Conservation (phyloP, 2,329 filamentous ascomycete genomes). For the Epichloe scottii region DNA sequence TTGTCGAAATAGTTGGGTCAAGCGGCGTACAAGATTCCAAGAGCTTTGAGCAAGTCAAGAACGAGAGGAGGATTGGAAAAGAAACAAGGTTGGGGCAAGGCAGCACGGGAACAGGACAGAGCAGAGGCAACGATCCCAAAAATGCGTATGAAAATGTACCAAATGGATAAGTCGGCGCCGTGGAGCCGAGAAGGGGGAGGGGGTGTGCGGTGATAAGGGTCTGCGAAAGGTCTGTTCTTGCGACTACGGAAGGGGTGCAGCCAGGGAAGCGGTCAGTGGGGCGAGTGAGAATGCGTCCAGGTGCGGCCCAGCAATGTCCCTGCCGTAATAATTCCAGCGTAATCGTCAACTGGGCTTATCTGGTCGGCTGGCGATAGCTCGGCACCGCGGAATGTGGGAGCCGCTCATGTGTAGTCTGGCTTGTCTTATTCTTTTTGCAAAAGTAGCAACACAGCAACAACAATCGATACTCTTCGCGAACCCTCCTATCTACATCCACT, state of each 20-base stretch:
- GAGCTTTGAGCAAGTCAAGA: neutral
- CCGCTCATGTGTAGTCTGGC: no score
- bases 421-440: no score
- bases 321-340: no score
- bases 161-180: conserved; percentile 23
- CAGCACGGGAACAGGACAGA: conserved; percentile 11
- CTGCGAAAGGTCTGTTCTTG: neutral
- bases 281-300: neutral
- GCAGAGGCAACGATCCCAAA: neutral
- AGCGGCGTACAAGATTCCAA: neutral
- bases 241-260: neutral
- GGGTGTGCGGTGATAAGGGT: conserved; percentile 9
- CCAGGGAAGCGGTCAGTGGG: neutral
- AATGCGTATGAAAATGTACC: conserved; percentile 9
- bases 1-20: neutral
- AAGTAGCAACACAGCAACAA: no score
- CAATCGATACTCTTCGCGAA: no score
- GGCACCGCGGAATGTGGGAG: no score
- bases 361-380: no score
- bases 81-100: conserved; percentile 11
- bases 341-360: no score
- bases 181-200: conserved; percentile 19
- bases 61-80: conserved; percentile 5
- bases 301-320: neutral
- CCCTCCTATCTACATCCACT: no score